phyloP scores from a whole-genome alignment of 768 basidiomycete genomes.

The Russula sp. region DNA sequence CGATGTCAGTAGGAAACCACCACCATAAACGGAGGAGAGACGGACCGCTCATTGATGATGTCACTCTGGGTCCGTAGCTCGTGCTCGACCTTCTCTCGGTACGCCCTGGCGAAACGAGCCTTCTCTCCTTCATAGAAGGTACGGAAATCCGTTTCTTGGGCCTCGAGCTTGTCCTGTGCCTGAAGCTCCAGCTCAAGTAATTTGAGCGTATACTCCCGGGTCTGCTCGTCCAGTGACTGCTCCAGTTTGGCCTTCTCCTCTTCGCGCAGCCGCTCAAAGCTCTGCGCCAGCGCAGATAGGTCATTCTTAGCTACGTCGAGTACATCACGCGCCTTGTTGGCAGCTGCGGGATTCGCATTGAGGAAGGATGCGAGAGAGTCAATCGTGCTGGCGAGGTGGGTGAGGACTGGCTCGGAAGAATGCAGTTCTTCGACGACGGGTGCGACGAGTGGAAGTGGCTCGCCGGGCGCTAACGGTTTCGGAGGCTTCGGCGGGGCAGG shows the following conservation, averaged over 20 bases:
- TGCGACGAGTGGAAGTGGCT: conserved; percentile 69
- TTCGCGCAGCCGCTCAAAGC: conserved; percentile 73
- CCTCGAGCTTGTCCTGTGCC: conserved; percentile 77
- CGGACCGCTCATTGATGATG: conserved; percentile 90
- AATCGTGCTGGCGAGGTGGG: conserved; percentile 87
- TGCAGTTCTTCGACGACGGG: conserved; percentile 69
- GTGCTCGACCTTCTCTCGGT: conserved; percentile 78
- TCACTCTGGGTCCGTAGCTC: conserved; percentile 87
- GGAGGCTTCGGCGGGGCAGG: conserved; percentile 47
- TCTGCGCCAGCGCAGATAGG: conserved; percentile 66
- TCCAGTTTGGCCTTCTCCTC: conserved; percentile 69
- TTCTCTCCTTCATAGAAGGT: conserved; percentile 77
- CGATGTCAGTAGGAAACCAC: neutral
- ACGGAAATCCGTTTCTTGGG: conserved; percentile 81
- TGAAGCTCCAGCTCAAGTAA: conserved; percentile 80
- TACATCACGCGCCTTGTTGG: conserved; percentile 63
- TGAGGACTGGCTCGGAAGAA: conserved; percentile 84
- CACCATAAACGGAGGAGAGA: neutral
- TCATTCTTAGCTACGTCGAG: conserved; percentile 78
- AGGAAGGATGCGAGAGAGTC: conserved; percentile 86
- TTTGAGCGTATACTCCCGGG: conserved; percentile 74
- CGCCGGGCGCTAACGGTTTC: conserved; percentile 30
- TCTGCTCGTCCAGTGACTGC: conserved; percentile 70
- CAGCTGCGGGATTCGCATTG: conserved; percentile 61
- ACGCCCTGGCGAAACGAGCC: conserved; percentile 61